A percentile compares a stretch with the other conserved stretches of the same genome.
Evolutionary conservation across 1,284 basidiomycete genomes (phyloP).

Genomic region (Laetiporus sulphureus): DNA sequence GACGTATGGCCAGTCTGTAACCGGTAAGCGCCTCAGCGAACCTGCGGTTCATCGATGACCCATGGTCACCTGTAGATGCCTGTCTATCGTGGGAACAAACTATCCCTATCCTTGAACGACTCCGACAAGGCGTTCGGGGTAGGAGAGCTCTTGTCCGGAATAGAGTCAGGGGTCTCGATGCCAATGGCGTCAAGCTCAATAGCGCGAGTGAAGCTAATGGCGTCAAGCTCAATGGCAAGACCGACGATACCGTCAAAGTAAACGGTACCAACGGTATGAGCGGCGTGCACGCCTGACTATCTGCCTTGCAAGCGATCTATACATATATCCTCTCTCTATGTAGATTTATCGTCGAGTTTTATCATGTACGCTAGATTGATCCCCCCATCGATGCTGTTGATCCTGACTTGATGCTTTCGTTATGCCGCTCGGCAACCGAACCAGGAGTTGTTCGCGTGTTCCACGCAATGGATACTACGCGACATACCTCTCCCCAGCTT

Average conservation of each 20-base stretch:
- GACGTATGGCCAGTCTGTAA: conserved; percentile 86
- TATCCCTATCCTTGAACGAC: conserved; percentile 69
- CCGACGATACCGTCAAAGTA: conserved; percentile 5
- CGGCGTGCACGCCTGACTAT: conserved; percentile 6
- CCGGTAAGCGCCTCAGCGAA: conserved; percentile 35
- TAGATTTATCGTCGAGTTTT: background rate
- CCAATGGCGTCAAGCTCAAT: conserved; percentile 10
- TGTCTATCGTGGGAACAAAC: conserved; percentile 91
- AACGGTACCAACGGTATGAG: conserved; percentile 10
- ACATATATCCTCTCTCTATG: background rate
- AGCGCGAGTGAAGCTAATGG: conserved; percentile 7
- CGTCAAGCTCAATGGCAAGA: conserved; percentile 4
- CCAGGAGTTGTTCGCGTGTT: no score
- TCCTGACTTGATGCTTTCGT: no score
- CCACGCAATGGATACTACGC: no score
- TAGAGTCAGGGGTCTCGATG: conserved; percentile 22
- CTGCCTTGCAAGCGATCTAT: background rate
- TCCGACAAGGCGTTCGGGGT: conserved; percentile 75
- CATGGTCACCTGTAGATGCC: conserved; percentile 67
- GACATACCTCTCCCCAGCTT: no score
- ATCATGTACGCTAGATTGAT: background rate
- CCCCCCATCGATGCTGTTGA: background rate
- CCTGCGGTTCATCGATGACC: no score
- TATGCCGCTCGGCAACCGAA: no score
- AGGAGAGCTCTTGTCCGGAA: conserved; percentile 50